phyloP scores from a whole-genome alignment of 164 flowering plant genomes.

The Stephania japonica region DNA sequence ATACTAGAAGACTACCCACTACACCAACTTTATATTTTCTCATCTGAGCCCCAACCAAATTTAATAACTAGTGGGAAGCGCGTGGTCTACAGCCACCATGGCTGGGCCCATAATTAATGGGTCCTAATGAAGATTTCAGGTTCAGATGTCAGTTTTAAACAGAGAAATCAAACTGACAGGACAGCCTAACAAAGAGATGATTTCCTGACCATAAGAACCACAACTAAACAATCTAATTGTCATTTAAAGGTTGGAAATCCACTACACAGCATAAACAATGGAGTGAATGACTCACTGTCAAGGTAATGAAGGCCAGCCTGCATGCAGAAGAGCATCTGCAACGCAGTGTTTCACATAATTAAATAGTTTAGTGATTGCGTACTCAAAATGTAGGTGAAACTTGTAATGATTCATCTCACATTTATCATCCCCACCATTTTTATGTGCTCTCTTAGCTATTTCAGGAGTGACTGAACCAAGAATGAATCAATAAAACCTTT shows the following conservation, averaged over 20 bases:
- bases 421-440: neutral
- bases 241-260: too few species aligned
- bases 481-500: constrained; percentile 6
- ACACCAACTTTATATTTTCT: neutral
- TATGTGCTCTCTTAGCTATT: neutral
- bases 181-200: constrained; percentile 6
- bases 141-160: neutral
- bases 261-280: too few species aligned
- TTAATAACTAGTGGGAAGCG: neutral
- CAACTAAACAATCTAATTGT: too few species aligned
- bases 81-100: neutral
- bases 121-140: neutral
- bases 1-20: neutral
- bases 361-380: neutral
- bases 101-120: neutral
- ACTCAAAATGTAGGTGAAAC: neutral
- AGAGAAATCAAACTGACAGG: neutral
- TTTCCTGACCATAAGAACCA: neutral
- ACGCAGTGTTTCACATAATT: neutral
- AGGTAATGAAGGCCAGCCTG: neutral
- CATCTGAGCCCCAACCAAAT: neutral
- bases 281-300: too few species aligned
- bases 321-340: neutral
- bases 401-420: neutral
- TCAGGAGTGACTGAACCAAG: neutral